A percentile compares a stretch with the other conserved stretches of the same genome.
Evolutionary conservation across 2,329 filamentous ascomycete genomes (phyloP).

Genomic region (Colletotrichum musae): DNA sequence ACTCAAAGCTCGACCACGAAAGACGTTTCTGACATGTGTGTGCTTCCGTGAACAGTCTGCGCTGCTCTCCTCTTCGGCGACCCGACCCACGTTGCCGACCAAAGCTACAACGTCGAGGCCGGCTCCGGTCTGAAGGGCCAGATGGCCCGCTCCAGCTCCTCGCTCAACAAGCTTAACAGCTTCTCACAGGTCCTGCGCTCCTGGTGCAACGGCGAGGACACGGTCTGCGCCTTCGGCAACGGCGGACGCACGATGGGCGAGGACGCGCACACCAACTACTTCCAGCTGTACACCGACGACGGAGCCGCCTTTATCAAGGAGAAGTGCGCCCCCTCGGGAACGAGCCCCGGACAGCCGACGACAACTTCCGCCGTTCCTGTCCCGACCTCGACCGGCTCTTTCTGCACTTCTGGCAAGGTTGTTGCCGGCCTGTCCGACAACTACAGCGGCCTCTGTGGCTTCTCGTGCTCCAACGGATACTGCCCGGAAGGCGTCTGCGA

Average conservation of each 20-base stretch:
- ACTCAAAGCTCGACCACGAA: background rate
- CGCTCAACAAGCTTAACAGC: slow-evolving; percentile 28
- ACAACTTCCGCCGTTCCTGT: slow-evolving; percentile 24
- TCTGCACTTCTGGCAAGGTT: slow-evolving; percentile 48
- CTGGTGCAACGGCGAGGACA: slow-evolving; percentile 55
- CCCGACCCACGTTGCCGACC: slow-evolving; percentile 50
- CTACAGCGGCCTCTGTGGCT: slow-evolving; percentile 54
- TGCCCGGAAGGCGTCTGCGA: slow-evolving; percentile 52
- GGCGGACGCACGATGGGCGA: slow-evolving; percentile 41
- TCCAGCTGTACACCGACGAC: slow-evolving; percentile 37
- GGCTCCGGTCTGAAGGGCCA: slow-evolving; percentile 42
- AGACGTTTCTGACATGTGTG: background rate
- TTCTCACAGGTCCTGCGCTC: slow-evolving; percentile 44
- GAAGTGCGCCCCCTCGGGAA: slow-evolving; percentile 29
- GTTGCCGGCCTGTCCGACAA: slow-evolving; percentile 47
- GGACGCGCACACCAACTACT: slow-evolving; percentile 54
- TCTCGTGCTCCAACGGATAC: slow-evolving; percentile 50
- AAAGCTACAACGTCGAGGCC: slow-evolving; percentile 51
- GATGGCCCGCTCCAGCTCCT: slow-evolving; percentile 33
- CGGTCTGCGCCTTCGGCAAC: slow-evolving; percentile 55
- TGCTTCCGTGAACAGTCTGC: slow-evolving; percentile 44
- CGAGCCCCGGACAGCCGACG: slow-evolving; percentile 17
- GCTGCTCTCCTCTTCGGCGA: slow-evolving; percentile 53
- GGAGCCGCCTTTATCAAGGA: slow-evolving; percentile 39
- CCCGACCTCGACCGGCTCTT: slow-evolving; percentile 32